These are phyloP conservation scores for Orbilia brochopaga DNA, from an alignment of 2,329 filamentous ascomycete genomes.

Conservation along the genomic window DNA sequence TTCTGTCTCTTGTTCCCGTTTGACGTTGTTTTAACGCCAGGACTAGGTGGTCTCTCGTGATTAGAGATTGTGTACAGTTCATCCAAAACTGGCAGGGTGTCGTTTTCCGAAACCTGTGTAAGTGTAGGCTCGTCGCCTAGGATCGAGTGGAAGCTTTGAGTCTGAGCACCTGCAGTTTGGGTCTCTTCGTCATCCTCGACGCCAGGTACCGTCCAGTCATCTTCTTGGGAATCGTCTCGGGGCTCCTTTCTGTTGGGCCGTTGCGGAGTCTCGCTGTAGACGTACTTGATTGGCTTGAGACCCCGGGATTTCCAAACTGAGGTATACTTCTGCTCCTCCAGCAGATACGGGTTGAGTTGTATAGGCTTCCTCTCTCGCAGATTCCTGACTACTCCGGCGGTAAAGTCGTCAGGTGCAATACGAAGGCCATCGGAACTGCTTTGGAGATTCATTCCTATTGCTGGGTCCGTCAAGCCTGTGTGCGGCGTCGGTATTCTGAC, in stretches of 20 bases:
- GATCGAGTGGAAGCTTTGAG: slow-evolving; percentile 32
- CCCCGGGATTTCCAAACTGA: slow-evolving; percentile 53
- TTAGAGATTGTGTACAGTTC: slow-evolving; percentile 19
- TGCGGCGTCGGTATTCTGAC: slow-evolving; percentile 19
- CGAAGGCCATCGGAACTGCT: slow-evolving; percentile 25
- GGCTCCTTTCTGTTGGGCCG: slow-evolving; percentile 22
- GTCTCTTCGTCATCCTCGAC: slow-evolving; percentile 31
- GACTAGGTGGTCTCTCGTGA: slow-evolving; percentile 26
- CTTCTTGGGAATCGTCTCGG: slow-evolving; percentile 53
- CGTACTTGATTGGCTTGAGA: slow-evolving; percentile 52
- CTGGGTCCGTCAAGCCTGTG: slow-evolving; percentile 29
- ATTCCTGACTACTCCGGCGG: slow-evolving; percentile 47
- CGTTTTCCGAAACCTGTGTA: slow-evolving; percentile 10
- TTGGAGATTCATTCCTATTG: slow-evolving; percentile 15
- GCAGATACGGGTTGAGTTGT: slow-evolving; percentile 54
- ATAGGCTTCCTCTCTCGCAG: slow-evolving; percentile 55
- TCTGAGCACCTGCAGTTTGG: slow-evolving; percentile 9
- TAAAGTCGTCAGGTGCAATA: slow-evolving; percentile 31
- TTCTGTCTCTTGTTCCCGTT: slow-evolving; percentile 27
- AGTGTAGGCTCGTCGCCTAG: slow-evolving; percentile 11
- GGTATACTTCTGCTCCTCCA: slow-evolving; percentile 53
- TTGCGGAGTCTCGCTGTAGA: slow-evolving; percentile 32
- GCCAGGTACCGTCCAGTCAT: slow-evolving; percentile 52
- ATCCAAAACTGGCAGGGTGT: slow-evolving; percentile 17
- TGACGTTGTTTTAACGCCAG: slow-evolving; percentile 9